Base-by-base conservation (phyloP, 164 flowering plant species). In the Annona cherimola region DNA sequence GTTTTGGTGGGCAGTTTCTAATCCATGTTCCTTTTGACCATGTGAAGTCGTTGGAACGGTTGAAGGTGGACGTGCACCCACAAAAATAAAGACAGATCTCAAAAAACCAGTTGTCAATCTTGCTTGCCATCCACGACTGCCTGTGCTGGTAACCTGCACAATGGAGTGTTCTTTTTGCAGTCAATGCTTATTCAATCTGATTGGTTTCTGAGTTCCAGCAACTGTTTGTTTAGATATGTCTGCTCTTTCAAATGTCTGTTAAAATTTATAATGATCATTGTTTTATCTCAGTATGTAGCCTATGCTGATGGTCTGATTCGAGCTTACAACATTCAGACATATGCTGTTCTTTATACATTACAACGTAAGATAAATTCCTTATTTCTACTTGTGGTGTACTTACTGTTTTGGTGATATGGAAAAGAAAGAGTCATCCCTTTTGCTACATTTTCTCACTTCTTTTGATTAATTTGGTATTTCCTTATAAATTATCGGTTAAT, bases 71-170 rank as follows among this genome's bases (percentile, higher is more conserved):
- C 86, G 89, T 75, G 88, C 90, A 16, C 99, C 99, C 4, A 96
- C 97, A 50, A 96, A 96, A 78, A 96, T 96, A 74, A 96, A 96
- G 86, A 86, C 99, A 42, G 99, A 96, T 81, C 77, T 96, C 77
- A 96, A 96, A 82, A 96, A 93, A 76, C 98, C 99, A 20, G 76
- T 96, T 72, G 94, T 96, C 57, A 96, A 96, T 79, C 94, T 96
- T 80, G 96, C 97, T 74, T 96, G 99, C 78, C 99, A 96, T 84
- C 97, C 99, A 70, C 98, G 99, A 57, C 92, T 90, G 19, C 98
- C 99, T 71, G 86, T 89, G 70, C 77, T 96, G 94, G 99, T 95
- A 87, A 72, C 61, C 14, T 71, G 18, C n/a, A 35, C 18, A 20
- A 61, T 64, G 2, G 45, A 39, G 43, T 14, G 3, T 64, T 18